Base-by-base conservation (phyloP, 495 filamentous ascomycete genomes). In the Penicillium longicatenatum region DNA sequence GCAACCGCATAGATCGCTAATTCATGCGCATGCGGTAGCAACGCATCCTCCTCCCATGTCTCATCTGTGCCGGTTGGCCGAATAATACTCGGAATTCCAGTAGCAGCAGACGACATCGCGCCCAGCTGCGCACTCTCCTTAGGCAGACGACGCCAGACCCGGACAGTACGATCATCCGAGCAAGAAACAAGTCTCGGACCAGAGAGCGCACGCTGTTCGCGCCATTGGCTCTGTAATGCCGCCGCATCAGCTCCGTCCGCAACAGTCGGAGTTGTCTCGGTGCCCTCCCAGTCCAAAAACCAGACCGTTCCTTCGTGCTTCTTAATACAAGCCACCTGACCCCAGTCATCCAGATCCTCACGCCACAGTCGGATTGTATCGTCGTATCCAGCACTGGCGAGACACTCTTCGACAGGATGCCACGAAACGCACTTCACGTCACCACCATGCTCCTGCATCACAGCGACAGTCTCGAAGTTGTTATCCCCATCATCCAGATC, bases 401-500 rank as follows among this genome's bases (percentile, higher is more conserved):
- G 77, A 50, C 92, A 79, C 57, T 93, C 86, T 63, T 91, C 86
- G 33, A 84, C 82, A 3, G 92, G 90, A 67, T 94, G 89, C 94
- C 94, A 98, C 0, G 85, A 81, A 5, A 98, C 91, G 54, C 85
- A 90, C 68, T 98, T 98, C 37, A 98, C 93, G 69, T 98, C 94
- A 14, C 89, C 93, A 26, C 89, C 89, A 66, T 98, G 94, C 72
- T 98, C 94, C 71, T 87, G 88, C 71, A 97, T 79, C 54, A 98
- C 93, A 0, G 93, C 93, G 6, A 97, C 84, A 7, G 94, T 97
- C 83, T 98, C 94, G 69, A 90, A 97, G 59, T 97, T 93, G 66
- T 96, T 93, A 26, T 93, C 92, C 7, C 85, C 89, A 35, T 86
- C 86, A 19, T 76, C 71, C 4, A 98, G 81, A 67, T 97, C 93